Percentiles rank a stretch among this genome's conserved stretches.
These are phyloP conservation scores for Sporothrix dimorphospora DNA, from an alignment of 2,329 filamentous ascomycete genomes.

Conservation along the genomic window DNA sequence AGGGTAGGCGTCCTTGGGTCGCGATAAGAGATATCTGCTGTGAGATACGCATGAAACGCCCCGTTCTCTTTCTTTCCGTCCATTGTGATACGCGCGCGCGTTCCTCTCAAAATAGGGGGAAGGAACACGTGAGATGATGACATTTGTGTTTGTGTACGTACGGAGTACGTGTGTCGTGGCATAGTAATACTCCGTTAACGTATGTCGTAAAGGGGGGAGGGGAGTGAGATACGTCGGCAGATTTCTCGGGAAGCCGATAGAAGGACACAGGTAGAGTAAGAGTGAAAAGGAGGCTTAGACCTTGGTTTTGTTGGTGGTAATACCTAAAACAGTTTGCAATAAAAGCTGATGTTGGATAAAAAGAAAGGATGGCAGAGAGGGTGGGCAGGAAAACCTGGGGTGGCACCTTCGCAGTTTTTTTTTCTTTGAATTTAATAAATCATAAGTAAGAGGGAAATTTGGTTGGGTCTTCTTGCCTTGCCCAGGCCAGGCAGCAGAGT, in stretches of 20 bases:
- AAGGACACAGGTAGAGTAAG: neutral
- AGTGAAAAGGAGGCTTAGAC: slow-evolving; percentile 8
- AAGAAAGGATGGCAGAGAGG: neutral
- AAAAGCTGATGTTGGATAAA: neutral
- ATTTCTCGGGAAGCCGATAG: slow-evolving; percentile 17
- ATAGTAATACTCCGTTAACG: neutral
- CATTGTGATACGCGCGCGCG: neutral
- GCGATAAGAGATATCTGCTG: neutral
- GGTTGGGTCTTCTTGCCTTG: neutral
- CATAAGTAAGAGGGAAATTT: neutral
- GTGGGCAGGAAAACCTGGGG: neutral
- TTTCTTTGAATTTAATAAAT: neutral
- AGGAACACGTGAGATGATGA: neutral
- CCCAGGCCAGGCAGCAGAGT: slow-evolving; percentile 20
- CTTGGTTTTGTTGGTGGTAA: neutral
- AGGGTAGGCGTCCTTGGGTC: neutral
- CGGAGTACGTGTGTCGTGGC: neutral
- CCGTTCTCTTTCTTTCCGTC: neutral
- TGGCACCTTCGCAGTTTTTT: neutral
- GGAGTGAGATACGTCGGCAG: neutral
- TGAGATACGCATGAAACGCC: slow-evolving; percentile 11
- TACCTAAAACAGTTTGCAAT: neutral
- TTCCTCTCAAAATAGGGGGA: neutral
- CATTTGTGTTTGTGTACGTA: neutral
- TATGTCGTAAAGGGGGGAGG: no score